phyloP scores from a whole-genome alignment of 805 yeast genomes.

The Nakazawaea anatomiae region DNA sequence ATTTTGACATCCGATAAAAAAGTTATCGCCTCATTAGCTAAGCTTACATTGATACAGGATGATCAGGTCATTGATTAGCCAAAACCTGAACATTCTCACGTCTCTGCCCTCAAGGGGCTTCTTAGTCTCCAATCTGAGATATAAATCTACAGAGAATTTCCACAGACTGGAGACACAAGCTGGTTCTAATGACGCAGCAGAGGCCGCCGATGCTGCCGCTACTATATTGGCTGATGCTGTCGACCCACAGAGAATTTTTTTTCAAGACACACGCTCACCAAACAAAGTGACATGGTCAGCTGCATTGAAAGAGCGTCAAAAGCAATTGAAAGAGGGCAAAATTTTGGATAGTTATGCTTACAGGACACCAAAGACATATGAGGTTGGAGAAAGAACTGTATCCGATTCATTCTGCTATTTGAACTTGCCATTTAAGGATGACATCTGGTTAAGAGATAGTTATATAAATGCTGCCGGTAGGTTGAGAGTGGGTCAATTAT shows the following conservation, averaged over 20 bases:
- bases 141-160: conserved; percentile 11
- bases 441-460: conserved; percentile 75
- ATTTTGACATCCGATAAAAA: too few relatives aligned
- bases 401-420: conserved; percentile 70
- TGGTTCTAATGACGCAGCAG: conserved; percentile 45
- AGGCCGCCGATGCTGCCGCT: conserved; percentile 72
- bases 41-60: too few relatives aligned
- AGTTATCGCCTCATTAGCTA: too few relatives aligned
- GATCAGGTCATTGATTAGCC: too few relatives aligned
- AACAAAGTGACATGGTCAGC: conserved; percentile 77
- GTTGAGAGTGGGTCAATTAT: conserved; percentile 84
- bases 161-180: conserved; percentile 19
- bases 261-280: conserved; percentile 18
- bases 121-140: not conserved
- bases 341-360: conserved; percentile 65
- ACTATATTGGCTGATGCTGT: conserved; percentile 57
- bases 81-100: too few relatives aligned
- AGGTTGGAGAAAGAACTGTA: conserved; percentile 66
- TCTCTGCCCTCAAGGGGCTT: too few relatives aligned
- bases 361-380: conserved; percentile 65
- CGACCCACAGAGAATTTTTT: conserved; percentile 41
- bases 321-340: conserved; percentile 68
- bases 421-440: conserved; percentile 78
- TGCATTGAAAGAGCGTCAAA: conserved; percentile 69
- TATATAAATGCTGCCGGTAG: conserved; percentile 91